phyloP scores from a whole-genome alignment of 305 asterid genomes.

The Fraxinus nigra region DNA sequence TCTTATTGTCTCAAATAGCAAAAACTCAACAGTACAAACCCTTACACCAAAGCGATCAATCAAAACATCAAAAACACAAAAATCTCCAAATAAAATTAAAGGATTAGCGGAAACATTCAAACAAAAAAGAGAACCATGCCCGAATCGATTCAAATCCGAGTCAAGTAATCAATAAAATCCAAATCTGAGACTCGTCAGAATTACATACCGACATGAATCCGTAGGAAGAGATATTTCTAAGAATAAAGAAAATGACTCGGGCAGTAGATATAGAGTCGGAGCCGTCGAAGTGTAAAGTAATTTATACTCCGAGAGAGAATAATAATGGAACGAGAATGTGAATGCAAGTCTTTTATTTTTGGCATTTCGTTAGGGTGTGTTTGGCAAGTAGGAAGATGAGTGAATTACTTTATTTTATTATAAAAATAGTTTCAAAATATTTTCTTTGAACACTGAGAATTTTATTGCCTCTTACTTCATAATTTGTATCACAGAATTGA shows the following conservation, averaged over 20 bases:
- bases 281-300: not conserved
- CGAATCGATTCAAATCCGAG: constrained; percentile 23
- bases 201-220: constrained; percentile 32
- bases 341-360: not conserved
- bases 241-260: constrained; percentile 12
- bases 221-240: not conserved
- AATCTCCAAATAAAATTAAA: constrained; percentile 5
- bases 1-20: constrained; percentile 7
- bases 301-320: not conserved
- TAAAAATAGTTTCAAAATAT: not conserved
- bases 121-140: not conserved
- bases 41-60: constrained; percentile 25
- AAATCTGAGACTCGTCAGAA: not conserved
- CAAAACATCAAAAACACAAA: constrained; percentile 16
- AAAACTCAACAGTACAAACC: constrained; percentile 12
- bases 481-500: not conserved
- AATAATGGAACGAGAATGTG: not conserved
- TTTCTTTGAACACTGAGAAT: no score
- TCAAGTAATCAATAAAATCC: constrained; percentile 10
- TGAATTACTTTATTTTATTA: not conserved
- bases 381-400: not conserved
- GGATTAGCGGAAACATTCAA: not conserved
- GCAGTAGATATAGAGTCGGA: constrained; percentile 14
- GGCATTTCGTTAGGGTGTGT: not conserved
- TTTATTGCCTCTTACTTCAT: not conserved